A percentile compares a stretch with the other conserved stretches of the same genome.
phyloP scores from a whole-genome alignment of 2,329 filamentous ascomycete genomes.

The Aspergillus viridinutans region DNA sequence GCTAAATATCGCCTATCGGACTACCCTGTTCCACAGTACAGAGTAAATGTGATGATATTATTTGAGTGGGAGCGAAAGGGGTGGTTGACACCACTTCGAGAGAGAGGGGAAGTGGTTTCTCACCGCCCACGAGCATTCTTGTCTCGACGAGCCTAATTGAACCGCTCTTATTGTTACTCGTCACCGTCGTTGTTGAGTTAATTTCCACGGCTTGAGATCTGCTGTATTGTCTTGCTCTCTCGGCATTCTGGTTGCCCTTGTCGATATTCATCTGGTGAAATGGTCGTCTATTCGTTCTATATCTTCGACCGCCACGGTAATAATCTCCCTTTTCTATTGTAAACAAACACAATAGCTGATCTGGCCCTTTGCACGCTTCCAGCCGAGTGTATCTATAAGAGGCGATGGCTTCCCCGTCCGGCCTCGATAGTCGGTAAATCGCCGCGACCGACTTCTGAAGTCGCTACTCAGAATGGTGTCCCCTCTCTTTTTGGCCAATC shows the following conservation, averaged over 20 bases:
- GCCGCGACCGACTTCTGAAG: constrained; percentile 47
- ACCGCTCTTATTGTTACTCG: neutral
- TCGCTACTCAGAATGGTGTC: constrained; percentile 42
- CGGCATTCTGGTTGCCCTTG: neutral
- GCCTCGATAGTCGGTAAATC: constrained; percentile 44
- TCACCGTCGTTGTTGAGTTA: neutral
- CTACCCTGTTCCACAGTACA: neutral
- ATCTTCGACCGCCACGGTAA: constrained; percentile 98
- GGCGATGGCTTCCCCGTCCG: constrained; percentile 68
- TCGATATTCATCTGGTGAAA: constrained; percentile 40
- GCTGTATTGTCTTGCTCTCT: neutral
- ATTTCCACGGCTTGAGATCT: neutral
- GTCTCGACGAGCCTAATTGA: constrained; percentile 11
- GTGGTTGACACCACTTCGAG: neutral
- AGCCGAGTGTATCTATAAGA: constrained; percentile 98
- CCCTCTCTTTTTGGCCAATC: constrained; percentile 34
- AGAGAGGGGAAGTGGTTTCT: constrained; percentile 1
- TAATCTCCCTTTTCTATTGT: neutral
- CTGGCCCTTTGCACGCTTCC: constrained; percentile 2
- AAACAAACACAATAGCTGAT: constrained; percentile 3
- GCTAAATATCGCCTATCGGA: neutral
- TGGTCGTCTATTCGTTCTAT: constrained; percentile 97
- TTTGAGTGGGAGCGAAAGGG: neutral
- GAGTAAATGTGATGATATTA: neutral
- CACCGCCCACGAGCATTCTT: constrained; percentile 14